Evolutionary conservation across 2,329 filamentous ascomycete genomes (phyloP).

Genomic region (Cladophialophora carrionii): DNA sequence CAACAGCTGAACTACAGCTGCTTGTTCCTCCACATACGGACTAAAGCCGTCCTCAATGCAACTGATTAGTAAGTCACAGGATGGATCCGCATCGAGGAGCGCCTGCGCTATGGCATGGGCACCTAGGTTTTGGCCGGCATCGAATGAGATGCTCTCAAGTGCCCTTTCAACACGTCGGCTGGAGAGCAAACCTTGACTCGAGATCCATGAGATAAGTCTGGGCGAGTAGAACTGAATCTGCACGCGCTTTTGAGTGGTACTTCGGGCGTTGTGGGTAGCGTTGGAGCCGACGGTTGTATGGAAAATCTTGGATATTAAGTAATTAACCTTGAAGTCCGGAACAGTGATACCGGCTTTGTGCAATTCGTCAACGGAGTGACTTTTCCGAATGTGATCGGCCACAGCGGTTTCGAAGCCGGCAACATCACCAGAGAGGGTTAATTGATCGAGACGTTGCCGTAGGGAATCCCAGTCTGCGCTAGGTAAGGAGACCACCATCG

Average conservation of each 20-base stretch:
- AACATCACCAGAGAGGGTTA: conserved; percentile 29
- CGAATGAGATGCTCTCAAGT: conserved; percentile 42
- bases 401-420: conserved; percentile 32
- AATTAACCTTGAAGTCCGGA: conserved; percentile 27
- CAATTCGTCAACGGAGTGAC: conserved; percentile 19
- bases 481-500: conserved; percentile 35
- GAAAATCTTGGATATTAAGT: conserved; percentile 37
- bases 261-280: conserved; percentile 34
- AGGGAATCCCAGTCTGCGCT: conserved; percentile 18
- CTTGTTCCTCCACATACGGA: conserved; percentile 47
- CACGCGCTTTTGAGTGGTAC: conserved; percentile 38
- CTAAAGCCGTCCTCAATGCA: conserved; percentile 45
- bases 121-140: conserved; percentile 35
- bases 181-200: conserved; percentile 46
- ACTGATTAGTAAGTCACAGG: conserved; percentile 45
- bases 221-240: conserved; percentile 41
- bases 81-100: conserved; percentile 47
- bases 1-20: conserved; percentile 46
- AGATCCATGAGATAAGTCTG: conserved; percentile 48
- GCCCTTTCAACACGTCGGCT: conserved; percentile 48
- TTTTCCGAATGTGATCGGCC: conserved; percentile 17
- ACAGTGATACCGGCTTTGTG: conserved; percentile 14
- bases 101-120: conserved; percentile 42
- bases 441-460: conserved; percentile 42
- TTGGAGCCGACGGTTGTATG: conserved; percentile 13